These are phyloP conservation scores for Cucurbitaria berberidis DNA, from an alignment of 2,329 filamentous ascomycete species.

Conservation along the genomic window DNA sequence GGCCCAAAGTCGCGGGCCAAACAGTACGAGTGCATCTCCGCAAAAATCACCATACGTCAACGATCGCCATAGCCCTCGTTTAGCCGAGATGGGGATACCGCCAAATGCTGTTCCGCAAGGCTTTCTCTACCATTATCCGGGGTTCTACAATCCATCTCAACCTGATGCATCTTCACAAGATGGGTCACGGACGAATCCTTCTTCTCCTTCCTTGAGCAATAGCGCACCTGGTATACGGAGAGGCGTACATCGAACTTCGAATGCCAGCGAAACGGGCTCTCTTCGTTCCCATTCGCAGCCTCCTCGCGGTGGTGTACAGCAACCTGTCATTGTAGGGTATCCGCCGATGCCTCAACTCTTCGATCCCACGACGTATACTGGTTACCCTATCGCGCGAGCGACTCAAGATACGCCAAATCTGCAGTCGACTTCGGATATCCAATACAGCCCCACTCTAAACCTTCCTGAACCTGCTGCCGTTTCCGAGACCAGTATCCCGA, in stretches of 20 bases:
- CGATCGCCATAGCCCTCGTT: slow-evolving; percentile 40
- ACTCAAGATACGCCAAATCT: slow-evolving; percentile 35
- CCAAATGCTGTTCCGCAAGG: slow-evolving; percentile 46
- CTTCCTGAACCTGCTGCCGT: slow-evolving; percentile 24
- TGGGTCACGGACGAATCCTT: slow-evolving; percentile 55
- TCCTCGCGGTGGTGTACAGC: slow-evolving; percentile 51
- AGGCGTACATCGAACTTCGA: slow-evolving; percentile 51
- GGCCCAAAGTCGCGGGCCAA: slow-evolving; percentile 42
- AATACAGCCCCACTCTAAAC: slow-evolving; percentile 28
- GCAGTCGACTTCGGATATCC: slow-evolving; percentile 26
- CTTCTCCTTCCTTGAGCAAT: slow-evolving; percentile 55
- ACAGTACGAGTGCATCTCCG: slow-evolving; percentile 50
- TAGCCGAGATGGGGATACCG: slow-evolving; percentile 37
- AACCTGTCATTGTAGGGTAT: slow-evolving; percentile 50
- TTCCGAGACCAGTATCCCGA: slow-evolving; percentile 49
- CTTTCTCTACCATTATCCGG: slow-evolving; percentile 55
- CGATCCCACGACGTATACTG: slow-evolving; percentile 37
- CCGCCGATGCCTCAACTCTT: slow-evolving; percentile 43
- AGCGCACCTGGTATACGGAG: slow-evolving; percentile 53
- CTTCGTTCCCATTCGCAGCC: slow-evolving; percentile 59
- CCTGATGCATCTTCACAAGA: slow-evolving; percentile 49
- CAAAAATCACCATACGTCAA: slow-evolving; percentile 46
- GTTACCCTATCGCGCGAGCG: slow-evolving; percentile 45
- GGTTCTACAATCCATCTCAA: slow-evolving; percentile 50
- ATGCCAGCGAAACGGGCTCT: slow-evolving; percentile 52